Percentiles rank a stretch among this genome's conserved stretches.
Conservation (phyloP, 2,329 filamentous ascomycete species). For the Sclerotinia subarctica region DNA sequence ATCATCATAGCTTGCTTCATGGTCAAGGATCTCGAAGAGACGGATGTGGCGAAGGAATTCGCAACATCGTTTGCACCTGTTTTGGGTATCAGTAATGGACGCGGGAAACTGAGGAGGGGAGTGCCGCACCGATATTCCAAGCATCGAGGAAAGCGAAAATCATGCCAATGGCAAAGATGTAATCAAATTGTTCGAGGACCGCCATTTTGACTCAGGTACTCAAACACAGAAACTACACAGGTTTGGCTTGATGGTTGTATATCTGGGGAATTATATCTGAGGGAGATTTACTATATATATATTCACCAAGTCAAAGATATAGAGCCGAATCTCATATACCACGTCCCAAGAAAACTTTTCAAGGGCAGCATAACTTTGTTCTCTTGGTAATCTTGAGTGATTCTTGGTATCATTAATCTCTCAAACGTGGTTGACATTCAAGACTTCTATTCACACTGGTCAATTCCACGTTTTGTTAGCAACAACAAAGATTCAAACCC, state of each 20-base stretch:
- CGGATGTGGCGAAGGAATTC: constrained; percentile 77
- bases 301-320: not conserved
- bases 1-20: constrained; percentile 68
- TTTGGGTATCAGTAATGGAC: not conserved
- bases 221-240: not conserved
- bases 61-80: constrained; percentile 67
- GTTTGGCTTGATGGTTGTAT: not conserved
- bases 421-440: not conserved
- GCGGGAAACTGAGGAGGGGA: not conserved
- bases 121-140: constrained; percentile 53
- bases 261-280: not conserved
- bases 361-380: not conserved
- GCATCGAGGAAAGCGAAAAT: constrained; percentile 56
- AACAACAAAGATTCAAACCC: not conserved
- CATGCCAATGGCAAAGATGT: constrained; percentile 15
- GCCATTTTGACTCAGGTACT: not conserved
- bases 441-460: not conserved
- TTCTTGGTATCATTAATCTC: constrained; percentile 3
- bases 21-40: constrained; percentile 73
- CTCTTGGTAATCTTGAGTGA: not conserved
- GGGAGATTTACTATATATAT: not conserved
- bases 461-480: not conserved
- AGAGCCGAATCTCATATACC: not conserved
- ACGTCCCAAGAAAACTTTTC: not conserved
- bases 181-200: constrained; percentile 13